Percentiles rank a stretch among this genome's conserved stretches.
Evolutionary conservation across 1,284 basidiomycete species (phyloP).

Genomic region (Cutaneotrichosporon sp.): DNA sequence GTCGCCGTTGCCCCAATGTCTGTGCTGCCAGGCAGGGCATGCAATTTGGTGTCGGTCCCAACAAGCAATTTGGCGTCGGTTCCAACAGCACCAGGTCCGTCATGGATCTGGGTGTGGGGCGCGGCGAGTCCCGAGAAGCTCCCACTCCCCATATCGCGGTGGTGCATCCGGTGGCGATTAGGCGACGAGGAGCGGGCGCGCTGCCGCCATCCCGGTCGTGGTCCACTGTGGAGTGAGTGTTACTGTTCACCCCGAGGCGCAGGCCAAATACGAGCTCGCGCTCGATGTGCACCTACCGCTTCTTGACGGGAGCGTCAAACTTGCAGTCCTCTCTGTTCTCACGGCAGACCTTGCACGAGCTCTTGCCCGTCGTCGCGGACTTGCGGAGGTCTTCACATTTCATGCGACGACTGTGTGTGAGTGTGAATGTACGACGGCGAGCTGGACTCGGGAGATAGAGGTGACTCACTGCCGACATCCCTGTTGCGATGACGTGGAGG

Average conservation of each 20-base stretch:
- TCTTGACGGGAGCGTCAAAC: conserved; percentile 25
- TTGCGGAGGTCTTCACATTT: conserved; percentile 26
- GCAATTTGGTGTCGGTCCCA: too few relatives aligned
- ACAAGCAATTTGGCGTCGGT: background rate
- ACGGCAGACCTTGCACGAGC: conserved; percentile 24
- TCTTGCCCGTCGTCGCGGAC: background rate
- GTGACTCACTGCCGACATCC: conserved; percentile 22
- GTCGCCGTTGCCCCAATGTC: too few relatives aligned
- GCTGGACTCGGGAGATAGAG: too few relatives aligned
- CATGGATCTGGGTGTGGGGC: background rate
- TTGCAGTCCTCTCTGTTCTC: conserved; percentile 24
- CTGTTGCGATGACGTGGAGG: conserved; percentile 2
- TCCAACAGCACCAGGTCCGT: background rate
- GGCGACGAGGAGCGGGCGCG: conserved; percentile 1
- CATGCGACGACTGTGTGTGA: conserved; percentile 20
- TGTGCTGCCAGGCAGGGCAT: too few relatives aligned
- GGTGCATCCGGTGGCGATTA: background rate
- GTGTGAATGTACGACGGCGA: background rate
- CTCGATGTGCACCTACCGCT: conserved; percentile 18
- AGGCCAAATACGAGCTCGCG: background rate
- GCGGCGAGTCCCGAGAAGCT: too few relatives aligned
- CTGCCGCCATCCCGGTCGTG: conserved; percentile 8
- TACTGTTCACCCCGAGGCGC: background rate
- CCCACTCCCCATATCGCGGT: too few relatives aligned
- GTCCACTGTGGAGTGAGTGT: conserved; percentile 5